Conservation (phyloP, 352 stramenopile genomes). For the Globisporangium sylvaticum region DNA sequence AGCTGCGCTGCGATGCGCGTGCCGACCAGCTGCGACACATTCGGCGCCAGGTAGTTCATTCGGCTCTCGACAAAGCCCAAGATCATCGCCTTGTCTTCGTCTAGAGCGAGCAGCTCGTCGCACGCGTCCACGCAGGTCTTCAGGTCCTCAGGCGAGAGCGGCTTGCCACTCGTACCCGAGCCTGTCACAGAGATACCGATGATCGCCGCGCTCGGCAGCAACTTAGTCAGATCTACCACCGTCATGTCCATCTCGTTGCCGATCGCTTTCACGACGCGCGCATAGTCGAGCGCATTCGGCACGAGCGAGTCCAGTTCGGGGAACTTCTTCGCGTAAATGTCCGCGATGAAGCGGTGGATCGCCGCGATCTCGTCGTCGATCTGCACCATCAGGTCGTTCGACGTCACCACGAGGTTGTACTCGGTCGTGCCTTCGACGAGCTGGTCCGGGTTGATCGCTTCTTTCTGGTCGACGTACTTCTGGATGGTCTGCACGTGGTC, state of each 20-base stretch:
- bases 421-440: slow-evolving; percentile 62
- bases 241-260: slow-evolving; percentile 94
- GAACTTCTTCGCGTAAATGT: slow-evolving; percentile 93
- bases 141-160: slow-evolving; percentile 68
- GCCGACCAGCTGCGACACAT: slow-evolving; percentile 93
- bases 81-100: slow-evolving; percentile 84
- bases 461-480: slow-evolving; percentile 36
- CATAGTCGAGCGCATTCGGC: slow-evolving; percentile 90
- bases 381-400: slow-evolving; percentile 91
- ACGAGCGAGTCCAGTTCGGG: slow-evolving; percentile 94
- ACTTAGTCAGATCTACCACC: slow-evolving; percentile 82
- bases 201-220: slow-evolving; percentile 91
- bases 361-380: slow-evolving; percentile 92
- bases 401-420: slow-evolving; percentile 85
- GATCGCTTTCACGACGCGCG: slow-evolving; percentile 89
- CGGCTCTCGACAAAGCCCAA: slow-evolving; percentile 90
- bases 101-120: slow-evolving; percentile 86
- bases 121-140: slow-evolving; percentile 70
- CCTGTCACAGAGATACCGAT: slow-evolving; percentile 94
- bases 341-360: slow-evolving; percentile 89
- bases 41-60: slow-evolving; percentile 92
- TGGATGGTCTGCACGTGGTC: slow-evolving; percentile 71
- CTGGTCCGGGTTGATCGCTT: slow-evolving; percentile 25
- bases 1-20: slow-evolving; percentile 93
- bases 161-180: slow-evolving; percentile 87